These are phyloP conservation scores for Geotrichum bryndzae DNA, from an alignment of 1,139 yeast genomes.

Conservation along the genomic window DNA sequence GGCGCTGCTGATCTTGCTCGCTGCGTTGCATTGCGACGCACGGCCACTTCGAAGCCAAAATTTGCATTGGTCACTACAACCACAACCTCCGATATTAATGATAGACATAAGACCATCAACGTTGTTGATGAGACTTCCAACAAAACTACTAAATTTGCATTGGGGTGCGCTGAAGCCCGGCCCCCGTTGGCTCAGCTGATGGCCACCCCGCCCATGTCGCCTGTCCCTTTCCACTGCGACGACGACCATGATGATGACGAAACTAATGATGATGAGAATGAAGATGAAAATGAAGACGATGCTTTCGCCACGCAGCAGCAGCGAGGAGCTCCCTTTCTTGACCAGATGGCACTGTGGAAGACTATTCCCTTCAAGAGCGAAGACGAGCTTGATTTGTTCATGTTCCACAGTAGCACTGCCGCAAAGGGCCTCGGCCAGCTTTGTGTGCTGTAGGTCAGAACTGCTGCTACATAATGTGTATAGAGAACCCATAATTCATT, in stretches of 20 bases:
- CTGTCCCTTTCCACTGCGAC: conserved; percentile 1
- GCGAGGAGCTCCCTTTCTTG: not conserved
- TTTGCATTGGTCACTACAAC: not conserved
- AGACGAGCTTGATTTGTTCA: conserved; percentile 11
- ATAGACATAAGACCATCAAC: not conserved
- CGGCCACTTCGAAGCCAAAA: not conserved
- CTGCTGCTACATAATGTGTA: not conserved
- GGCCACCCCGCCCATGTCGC: conserved; percentile 4
- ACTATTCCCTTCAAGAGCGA: not conserved
- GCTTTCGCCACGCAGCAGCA: not conserved
- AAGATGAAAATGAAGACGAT: not conserved
- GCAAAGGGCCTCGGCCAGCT: not conserved
- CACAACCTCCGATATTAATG: not conserved
- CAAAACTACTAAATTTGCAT: not conserved
- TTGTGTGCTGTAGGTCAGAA: not conserved
- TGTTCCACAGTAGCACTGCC: conserved; percentile 1
- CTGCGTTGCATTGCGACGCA: not conserved
- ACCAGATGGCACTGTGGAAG: conserved; percentile 1
- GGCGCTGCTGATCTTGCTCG: not conserved
- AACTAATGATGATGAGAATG: not conserved
- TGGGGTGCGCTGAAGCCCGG: not conserved
- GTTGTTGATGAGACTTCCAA: not conserved
- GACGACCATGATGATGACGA: not conserved
- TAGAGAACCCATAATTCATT: not conserved
- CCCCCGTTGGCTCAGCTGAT: not conserved